Evolutionary conservation across 192 early-diverging fungal genomes (phyloP), one percentile per base, ranked within the genome.

Genomic region (Chytriomyces sp.): DNA sequence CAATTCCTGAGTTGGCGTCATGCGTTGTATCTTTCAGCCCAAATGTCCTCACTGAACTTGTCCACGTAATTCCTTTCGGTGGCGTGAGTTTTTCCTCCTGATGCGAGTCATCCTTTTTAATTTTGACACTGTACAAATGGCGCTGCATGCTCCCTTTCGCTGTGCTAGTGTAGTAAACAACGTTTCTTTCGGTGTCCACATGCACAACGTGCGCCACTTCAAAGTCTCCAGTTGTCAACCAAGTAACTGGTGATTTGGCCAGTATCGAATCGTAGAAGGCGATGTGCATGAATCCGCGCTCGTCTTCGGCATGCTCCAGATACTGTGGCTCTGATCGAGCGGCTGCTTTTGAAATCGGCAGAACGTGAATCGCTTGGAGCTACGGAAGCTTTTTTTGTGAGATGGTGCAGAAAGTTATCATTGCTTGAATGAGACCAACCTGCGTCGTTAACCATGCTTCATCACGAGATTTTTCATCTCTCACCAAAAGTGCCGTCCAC

Each of bases 401-500:
- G 44, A 26, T 45, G 8, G n/a, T 43, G 43, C 26, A 28, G 3
- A 26, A 47, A 20, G 61, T 60, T 46, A 4, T 64, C 43, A 24
- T 46, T 45, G 49, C 18, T 69, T 72, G 50, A 63, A 50, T 13
- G 45, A 64, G 44, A 26, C 28, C 45, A 48, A 67, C 61, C 6
- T n/a, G 16, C 9, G 49, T 71, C 5, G 48, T 82, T 61, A 82
- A 65, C 88, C 88, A 89, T 9, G 82, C 88, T 10, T 82, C 87
- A 70, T 89, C 88, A 11, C 24, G 18, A 45, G 59, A 60, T 75
- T 70, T 50, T 60, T 84, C 62, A 88, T 91, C 73, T 89, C 95
- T 61, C 90, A 90, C 92, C 88, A 98, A 43, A 86, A 45, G 76
- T 85, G 24, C 91, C 86, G 75, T 95, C 95, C 79, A 89, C 79